A percentile compares a stretch with the other conserved stretches of the same genome.
Conservation (phyloP, 2,329 filamentous ascomycete species). For the Neofusicoccum kwambonambiense region DNA sequence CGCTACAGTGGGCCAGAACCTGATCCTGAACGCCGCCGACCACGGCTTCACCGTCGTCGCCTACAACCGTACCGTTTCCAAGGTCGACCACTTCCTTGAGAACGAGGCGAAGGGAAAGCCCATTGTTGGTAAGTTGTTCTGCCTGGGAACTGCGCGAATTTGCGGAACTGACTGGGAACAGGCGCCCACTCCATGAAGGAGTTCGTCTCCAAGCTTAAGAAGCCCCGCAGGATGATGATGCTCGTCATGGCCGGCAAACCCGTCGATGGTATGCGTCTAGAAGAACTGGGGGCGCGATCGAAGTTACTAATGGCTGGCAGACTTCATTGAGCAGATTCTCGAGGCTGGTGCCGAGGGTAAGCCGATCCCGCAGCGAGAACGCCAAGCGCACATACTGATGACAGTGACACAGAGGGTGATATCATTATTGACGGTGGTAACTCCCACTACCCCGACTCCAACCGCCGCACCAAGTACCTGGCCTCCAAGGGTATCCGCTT, state of each 20-base stretch:
- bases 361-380: neutral
- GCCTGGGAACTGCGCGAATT: neutral
- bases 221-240: constrained; percentile 94
- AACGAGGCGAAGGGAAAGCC: constrained; percentile 77
- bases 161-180: neutral
- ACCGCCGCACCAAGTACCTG: constrained; percentile 92
- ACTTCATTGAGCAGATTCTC: constrained; percentile 96
- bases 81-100: constrained; percentile 91
- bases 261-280: constrained; percentile 59
- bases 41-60: constrained; percentile 90
- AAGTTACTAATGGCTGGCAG: constrained; percentile 33
- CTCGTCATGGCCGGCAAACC: constrained; percentile 98
- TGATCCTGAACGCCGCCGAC: constrained; percentile 56
- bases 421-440: constrained; percentile 99
- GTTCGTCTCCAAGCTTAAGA: constrained; percentile 96
- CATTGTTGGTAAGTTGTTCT: constrained; percentile 56
- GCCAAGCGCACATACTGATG: neutral
- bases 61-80: constrained; percentile 97
- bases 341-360: constrained; percentile 40
- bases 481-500: constrained; percentile 85
- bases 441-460: constrained; percentile 98
- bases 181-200: constrained; percentile 93
- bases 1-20: constrained; percentile 49
- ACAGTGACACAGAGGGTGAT: constrained; percentile 50
- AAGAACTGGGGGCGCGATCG: neutral